Percentiles rank a stretch among this genome's conserved stretches.
phyloP scores from a whole-genome alignment of 139 green algal species.

The Chlorella vulgaris region DNA sequence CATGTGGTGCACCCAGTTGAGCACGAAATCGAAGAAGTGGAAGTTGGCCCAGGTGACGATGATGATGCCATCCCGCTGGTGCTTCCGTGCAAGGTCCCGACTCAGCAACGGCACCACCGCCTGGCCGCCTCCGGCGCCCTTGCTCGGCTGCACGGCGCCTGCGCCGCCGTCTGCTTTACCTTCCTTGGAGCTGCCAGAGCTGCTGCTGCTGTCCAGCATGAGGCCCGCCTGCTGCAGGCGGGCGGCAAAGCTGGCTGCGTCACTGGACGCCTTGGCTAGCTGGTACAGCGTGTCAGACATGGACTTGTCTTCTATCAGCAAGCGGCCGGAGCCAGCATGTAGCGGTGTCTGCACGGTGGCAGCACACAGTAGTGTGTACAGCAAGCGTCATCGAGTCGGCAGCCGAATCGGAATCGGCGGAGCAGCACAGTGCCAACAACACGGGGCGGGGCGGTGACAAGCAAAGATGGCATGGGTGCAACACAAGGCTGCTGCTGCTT shows the following conservation, averaged over 20 bases:
- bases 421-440: no score
- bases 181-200: background rate
- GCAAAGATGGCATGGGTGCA: no score
- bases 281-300: background rate
- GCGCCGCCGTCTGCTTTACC: background rate
- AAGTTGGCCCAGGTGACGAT: slow-evolving; percentile 94
- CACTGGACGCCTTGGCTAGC: background rate
- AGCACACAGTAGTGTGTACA: no score
- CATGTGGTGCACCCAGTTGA: slow-evolving; percentile 86
- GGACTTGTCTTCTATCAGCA: background rate
- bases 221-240: slow-evolving; percentile 6
- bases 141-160: background rate
- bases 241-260: background rate
- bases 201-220: background rate
- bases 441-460: no score
- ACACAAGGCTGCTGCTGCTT: no score
- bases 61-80: slow-evolving; percentile 15
- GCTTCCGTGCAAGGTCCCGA: background rate
- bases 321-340: background rate
- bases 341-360: background rate
- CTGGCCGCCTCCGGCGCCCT: background rate
- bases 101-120: slow-evolving; percentile 10
- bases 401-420: no score
- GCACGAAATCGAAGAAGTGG: slow-evolving; percentile 93
- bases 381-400: no score